phyloP scores from a whole-genome alignment of 1,284 basidiomycete genomes.

The Flammula alnicola region DNA sequence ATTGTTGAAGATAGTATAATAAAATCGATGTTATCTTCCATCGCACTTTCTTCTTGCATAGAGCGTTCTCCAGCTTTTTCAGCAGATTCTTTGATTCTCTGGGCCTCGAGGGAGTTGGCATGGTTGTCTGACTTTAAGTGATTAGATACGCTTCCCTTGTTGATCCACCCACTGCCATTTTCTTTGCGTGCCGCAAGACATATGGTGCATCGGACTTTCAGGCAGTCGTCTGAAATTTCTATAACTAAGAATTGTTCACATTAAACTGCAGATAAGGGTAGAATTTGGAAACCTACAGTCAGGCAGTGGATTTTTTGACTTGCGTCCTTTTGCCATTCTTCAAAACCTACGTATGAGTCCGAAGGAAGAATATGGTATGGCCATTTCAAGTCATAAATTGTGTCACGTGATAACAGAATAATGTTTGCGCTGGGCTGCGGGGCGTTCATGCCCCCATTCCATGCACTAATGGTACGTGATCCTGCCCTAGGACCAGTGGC shows the following conservation, averaged over 20 bases:
- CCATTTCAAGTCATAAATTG: too few relatives aligned
- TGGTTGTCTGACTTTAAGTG: constrained; percentile 13
- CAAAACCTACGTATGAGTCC: too few relatives aligned
- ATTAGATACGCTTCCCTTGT: constrained; percentile 10
- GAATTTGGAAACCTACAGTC: not conserved
- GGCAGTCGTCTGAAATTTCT: constrained; percentile 18
- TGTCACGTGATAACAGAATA: too few relatives aligned
- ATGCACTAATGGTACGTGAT: too few relatives aligned
- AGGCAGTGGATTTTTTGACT: not conserved
- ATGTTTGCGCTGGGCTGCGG: too few relatives aligned
- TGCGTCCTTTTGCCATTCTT: constrained; percentile 3
- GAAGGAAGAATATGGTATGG: too few relatives aligned
- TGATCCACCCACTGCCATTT: constrained; percentile 15
- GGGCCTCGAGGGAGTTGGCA: constrained; percentile 1
- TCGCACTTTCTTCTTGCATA: constrained; percentile 17
- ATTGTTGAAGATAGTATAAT: constrained; percentile 7
- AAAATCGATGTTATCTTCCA: constrained; percentile 19
- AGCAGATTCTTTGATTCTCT: not conserved
- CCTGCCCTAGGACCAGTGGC: too few relatives aligned
- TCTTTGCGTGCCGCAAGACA: constrained; percentile 13
- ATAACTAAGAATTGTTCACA: constrained; percentile 12
- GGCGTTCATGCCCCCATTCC: too few relatives aligned
- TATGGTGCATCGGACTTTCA: constrained; percentile 20
- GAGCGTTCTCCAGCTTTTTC: constrained; percentile 7
- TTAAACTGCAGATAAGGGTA: not conserved